Conservation (phyloP, 2,329 filamentous ascomycete genomes). For the Colletotrichum navitas region DNA sequence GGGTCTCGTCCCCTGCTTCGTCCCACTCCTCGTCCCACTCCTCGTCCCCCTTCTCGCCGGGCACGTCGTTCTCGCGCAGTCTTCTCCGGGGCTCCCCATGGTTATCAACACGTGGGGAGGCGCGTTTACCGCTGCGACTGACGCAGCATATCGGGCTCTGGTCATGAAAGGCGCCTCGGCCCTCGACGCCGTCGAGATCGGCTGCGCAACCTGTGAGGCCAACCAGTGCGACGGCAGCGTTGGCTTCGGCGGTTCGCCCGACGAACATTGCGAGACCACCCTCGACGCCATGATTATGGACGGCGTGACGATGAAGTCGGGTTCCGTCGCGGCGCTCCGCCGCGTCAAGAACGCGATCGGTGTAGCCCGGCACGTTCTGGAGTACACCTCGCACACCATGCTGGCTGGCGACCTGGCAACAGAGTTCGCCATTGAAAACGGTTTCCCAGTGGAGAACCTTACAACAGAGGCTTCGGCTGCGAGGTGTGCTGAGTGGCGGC, state of each 20-base stretch:
- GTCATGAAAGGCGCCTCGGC: conserved; percentile 51
- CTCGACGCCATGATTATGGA: conserved; percentile 72
- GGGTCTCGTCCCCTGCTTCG: conserved; percentile 26
- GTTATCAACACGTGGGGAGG: conserved; percentile 69
- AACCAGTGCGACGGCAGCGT: conserved; percentile 68
- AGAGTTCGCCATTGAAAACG: conserved; percentile 64
- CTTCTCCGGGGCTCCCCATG: conserved; percentile 59
- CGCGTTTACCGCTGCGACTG: conserved; percentile 63
- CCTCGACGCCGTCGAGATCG: conserved; percentile 65
- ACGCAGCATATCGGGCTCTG: conserved; percentile 61
- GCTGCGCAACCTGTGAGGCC: conserved; percentile 64
- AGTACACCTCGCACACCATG: conserved; percentile 64
- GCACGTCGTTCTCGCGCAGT: conserved; percentile 37
- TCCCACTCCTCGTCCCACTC: conserved; percentile 36
- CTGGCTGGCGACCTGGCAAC: conserved; percentile 67
- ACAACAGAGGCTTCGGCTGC: conserved; percentile 56
- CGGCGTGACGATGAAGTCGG: conserved; percentile 64
- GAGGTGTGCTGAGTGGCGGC: conserved; percentile 59
- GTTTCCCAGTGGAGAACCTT: conserved; percentile 61
- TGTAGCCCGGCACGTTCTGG: conserved; percentile 64
- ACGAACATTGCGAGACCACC: conserved; percentile 68
- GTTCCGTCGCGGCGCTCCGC: conserved; percentile 65
- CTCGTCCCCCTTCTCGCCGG: conserved; percentile 39
- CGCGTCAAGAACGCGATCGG: conserved; percentile 62
- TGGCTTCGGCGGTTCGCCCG: conserved; percentile 67